Conservation (phyloP, 2,329 filamentous ascomycete genomes). For the Aspergillus tubingensis region DNA sequence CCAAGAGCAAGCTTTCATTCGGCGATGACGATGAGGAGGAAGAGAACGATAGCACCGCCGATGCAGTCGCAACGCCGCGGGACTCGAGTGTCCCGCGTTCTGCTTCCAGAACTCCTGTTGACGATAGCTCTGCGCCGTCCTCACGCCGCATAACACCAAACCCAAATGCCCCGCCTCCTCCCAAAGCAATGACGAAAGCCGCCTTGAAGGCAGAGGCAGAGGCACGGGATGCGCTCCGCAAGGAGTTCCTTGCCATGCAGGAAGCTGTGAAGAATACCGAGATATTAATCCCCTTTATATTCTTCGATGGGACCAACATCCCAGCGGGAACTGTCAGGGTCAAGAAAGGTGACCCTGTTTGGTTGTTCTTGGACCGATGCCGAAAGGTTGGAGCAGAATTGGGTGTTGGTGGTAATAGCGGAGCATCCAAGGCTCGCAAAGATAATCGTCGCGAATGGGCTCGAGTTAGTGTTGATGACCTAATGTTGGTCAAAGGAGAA, state of each 20-base stretch:
- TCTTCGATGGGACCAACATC: constrained; percentile 91
- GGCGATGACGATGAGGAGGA: constrained; percentile 65
- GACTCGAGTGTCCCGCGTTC: constrained; percentile 43
- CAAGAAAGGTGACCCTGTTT: constrained; percentile 90
- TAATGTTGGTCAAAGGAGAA: constrained; percentile 88
- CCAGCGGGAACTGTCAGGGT: constrained; percentile 81
- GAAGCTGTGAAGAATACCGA: constrained; percentile 86
- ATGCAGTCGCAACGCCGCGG: constrained; percentile 38
- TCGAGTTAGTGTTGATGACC: constrained; percentile 87
- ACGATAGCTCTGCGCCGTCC: constrained; percentile 30
- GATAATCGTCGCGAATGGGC: constrained; percentile 81
- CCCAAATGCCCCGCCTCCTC: constrained; percentile 54
- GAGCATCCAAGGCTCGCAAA: constrained; percentile 48
- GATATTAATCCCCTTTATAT: constrained; percentile 90
- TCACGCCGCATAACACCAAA: constrained; percentile 46
- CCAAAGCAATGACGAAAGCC: constrained; percentile 75
- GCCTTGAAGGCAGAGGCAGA: constrained; percentile 77
- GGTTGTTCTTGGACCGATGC: constrained; percentile 90
- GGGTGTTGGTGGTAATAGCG: constrained; percentile 66
- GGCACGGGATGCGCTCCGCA: constrained; percentile 71
- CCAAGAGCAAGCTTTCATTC: constrained; percentile 64
- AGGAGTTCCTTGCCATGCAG: constrained; percentile 80
- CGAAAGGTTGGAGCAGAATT: constrained; percentile 85
- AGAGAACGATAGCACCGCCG: constrained; percentile 46
- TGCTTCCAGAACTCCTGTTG: constrained; percentile 40